Evolutionary conservation across 129 eudicot genomes (phyloP).

Genomic region (Chrysanthemum seticuspe): DNA sequence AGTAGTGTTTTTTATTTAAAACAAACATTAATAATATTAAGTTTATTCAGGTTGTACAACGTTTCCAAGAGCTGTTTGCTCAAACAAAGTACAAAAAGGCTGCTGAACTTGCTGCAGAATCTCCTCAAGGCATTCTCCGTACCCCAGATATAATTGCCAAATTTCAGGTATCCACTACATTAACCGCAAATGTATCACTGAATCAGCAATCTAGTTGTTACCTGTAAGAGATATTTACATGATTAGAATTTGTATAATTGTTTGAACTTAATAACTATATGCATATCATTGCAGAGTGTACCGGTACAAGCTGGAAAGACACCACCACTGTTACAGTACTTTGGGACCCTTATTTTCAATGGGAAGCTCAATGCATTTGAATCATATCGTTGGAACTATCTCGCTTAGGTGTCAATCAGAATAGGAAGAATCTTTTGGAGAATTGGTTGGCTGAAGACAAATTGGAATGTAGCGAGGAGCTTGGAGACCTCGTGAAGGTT

Average conservation of each 20-base stretch:
- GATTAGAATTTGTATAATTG: neutral
- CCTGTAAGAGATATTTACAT: neutral
- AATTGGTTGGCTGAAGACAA: slow-evolving; percentile 99
- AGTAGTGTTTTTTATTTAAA: no score
- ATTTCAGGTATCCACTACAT: slow-evolving; percentile 61
- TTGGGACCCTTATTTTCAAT: slow-evolving; percentile 83
- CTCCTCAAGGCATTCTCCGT: slow-evolving; percentile 96
- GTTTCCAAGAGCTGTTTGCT: slow-evolving; percentile 95
- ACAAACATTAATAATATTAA: neutral
- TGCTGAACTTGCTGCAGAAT: slow-evolving; percentile 99
- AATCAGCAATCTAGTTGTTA: no score
- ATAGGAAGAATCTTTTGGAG: slow-evolving; percentile 89
- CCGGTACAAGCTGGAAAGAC: slow-evolving; percentile 99
- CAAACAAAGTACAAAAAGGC: slow-evolving; percentile 99
- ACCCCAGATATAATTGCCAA: slow-evolving; percentile 98
- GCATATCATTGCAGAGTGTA: slow-evolving; percentile 69
- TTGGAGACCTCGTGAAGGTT: slow-evolving; percentile 97
- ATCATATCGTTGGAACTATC: slow-evolving; percentile 92
- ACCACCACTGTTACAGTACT: slow-evolving; percentile 92
- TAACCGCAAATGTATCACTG: no score
- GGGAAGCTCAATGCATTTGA: slow-evolving; percentile 96
- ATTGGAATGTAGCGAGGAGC: slow-evolving; percentile 96
- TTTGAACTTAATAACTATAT: neutral
- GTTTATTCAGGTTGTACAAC: slow-evolving; percentile 80
- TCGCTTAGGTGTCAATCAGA: slow-evolving; percentile 95